Base-by-base conservation (phyloP, 2,329 filamentous ascomycete species). In the Apiospora rasikravindrae region DNA sequence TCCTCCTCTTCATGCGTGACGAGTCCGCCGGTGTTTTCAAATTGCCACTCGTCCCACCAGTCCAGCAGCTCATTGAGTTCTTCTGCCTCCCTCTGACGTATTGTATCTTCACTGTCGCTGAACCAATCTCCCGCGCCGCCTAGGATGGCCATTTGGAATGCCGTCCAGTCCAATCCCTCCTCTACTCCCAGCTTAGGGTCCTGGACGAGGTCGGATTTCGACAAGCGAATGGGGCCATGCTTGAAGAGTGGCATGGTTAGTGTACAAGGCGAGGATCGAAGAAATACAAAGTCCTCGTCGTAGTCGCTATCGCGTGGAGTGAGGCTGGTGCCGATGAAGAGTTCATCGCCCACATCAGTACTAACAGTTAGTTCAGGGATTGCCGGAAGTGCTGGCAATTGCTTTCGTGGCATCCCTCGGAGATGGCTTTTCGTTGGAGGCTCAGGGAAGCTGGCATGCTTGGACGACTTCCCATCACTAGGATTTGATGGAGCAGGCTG, bases 141-240 rank as follows among this genome's bases (percentile, higher is more conserved):
- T 0, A 88, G 81, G 69, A 91, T 90, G 22, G 90, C 89, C 85
- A 91, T 90, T 79, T 92, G 89, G 77, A 91, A 91, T 4, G 89
- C 89, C 7, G 87, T 89, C 89, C 89, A 91, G 82, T 92, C 89
- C 4, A 91, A 79, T 11, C 83, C 85, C 67, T 87, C 87, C 69
- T 89, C 88, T 42, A 82, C 82, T 26, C 79, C 80, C 10, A 83
- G 80, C 72, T 81, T 83, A 71, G 80, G 75, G 33, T 82, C 80
- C 13, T 77, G 81, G 29, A 79, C 75, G 10, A 84, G 76, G 69
- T 88, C 85, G 2, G 83, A 79, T 75, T 86, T 86, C 69, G 84
- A 77, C 68, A 91, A 79, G 3, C 87, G 84, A 73, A 91, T 89
- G 3, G 85, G 85, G 0, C 89, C 89, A 74, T 91, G 89, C 10